phyloP scores from a whole-genome alignment of 2,329 filamentous ascomycete genomes.

The Neospermospora avenae region DNA sequence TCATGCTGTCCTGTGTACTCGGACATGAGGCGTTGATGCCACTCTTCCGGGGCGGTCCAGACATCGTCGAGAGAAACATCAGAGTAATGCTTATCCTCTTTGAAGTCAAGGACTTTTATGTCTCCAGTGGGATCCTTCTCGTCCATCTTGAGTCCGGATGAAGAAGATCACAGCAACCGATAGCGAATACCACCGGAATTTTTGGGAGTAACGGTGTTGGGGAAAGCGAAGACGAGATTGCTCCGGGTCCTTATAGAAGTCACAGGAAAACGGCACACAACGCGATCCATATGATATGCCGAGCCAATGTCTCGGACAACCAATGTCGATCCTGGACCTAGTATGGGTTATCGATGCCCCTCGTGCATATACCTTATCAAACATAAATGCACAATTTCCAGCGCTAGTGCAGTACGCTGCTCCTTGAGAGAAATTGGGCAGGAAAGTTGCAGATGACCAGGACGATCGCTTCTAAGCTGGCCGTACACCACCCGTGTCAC shows the following conservation, averaged over 20 bases:
- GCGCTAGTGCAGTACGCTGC: not conserved
- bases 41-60: slow-evolving; percentile 4
- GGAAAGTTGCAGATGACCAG: not conserved
- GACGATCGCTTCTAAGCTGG: not conserved
- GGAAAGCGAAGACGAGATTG: not conserved
- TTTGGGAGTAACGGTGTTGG: not conserved
- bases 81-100: slow-evolving; percentile 3
- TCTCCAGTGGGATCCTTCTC: not conserved
- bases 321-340: not conserved
- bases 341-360: not conserved
- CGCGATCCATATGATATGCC: not conserved
- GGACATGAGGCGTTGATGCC: slow-evolving; percentile 19
- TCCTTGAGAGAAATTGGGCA: not conserved
- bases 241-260: not conserved
- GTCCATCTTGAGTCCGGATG: not conserved
- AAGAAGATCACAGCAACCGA: too few relatives aligned
- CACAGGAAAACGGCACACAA: not conserved
- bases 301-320: not conserved
- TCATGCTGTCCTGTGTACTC: slow-evolving; percentile 32
- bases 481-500: too few relatives aligned
- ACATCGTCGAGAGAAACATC: not conserved
- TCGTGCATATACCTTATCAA: not conserved
- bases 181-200: not conserved
- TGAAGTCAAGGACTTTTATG: not conserved
- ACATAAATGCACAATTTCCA: not conserved